Evolutionary conservation across 176 grass and related monocot genomes (phyloP).

Genomic region (Ensete glaucum): DNA sequence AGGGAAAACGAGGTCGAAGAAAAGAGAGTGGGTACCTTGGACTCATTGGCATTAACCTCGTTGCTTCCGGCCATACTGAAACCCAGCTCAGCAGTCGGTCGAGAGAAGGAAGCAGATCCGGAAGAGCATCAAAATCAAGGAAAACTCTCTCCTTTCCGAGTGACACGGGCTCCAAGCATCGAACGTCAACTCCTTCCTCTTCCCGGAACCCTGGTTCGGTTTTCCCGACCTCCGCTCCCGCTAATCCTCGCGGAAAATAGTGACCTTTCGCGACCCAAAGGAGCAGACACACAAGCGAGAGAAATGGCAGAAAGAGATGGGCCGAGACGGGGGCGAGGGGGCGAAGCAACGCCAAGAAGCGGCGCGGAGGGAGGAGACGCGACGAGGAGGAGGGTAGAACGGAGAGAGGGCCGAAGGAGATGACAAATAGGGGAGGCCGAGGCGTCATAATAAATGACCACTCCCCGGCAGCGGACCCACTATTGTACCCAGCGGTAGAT

Average conservation of each 20-base stretch:
- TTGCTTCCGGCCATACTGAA: constrained; percentile 7
- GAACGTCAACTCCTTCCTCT: not conserved
- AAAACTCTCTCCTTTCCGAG: not conserved
- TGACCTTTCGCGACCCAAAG: not conserved
- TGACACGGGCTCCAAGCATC: not conserved
- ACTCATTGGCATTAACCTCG: constrained; percentile 10
- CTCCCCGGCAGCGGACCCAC: not conserved
- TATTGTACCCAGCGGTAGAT: not conserved
- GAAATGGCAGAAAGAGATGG: not conserved
- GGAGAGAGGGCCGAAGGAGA: not conserved
- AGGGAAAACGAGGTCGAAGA: too few relatives aligned
- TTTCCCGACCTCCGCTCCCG: not conserved
- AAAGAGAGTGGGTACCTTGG: not conserved
- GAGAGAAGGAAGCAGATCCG: not conserved
- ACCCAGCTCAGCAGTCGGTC: not conserved
- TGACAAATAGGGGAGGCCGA: too few relatives aligned
- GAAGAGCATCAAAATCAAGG: not conserved
- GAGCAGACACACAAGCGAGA: too few relatives aligned
- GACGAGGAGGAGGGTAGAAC: not conserved
- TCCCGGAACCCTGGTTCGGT: not conserved
- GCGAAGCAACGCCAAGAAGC: not conserved
- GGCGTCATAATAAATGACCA: not conserved
- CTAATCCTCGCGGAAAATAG: not conserved
- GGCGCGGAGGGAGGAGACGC: not conserved
- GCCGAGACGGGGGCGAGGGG: not conserved